Percentiles rank a stretch among this genome's conserved stretches.
Evolutionary conservation across 2,329 filamentous ascomycete genomes (phyloP).

Genomic region (Diaporthe citriasiana): DNA sequence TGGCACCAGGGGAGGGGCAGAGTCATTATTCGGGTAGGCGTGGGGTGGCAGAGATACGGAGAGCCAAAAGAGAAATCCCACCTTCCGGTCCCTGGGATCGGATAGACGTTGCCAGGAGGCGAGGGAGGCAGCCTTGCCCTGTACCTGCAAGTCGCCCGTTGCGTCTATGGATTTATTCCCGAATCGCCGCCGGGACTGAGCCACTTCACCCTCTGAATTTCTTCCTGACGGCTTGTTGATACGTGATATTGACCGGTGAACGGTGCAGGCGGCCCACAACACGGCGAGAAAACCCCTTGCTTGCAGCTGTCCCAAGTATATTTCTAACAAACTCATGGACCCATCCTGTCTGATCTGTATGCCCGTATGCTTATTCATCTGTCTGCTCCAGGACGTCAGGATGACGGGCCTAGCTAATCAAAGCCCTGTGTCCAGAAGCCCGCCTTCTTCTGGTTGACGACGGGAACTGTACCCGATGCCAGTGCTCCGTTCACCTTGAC

Average conservation of each 20-base stretch:
- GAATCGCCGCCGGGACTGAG: background rate
- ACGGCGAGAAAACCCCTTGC: background rate
- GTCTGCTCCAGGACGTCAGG: background rate
- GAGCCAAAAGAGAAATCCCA: background rate
- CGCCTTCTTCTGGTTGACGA: background rate
- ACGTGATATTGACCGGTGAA: conserved; percentile 18
- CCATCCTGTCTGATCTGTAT: background rate
- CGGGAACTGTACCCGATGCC: background rate
- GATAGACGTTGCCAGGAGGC: background rate
- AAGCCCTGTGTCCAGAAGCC: background rate
- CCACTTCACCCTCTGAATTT: background rate
- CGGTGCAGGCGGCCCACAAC: background rate
- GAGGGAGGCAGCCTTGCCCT: background rate
- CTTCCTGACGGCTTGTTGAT: background rate
- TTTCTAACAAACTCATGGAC: background rate
- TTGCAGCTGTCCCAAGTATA: background rate
- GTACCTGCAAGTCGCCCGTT: conserved; percentile 20
- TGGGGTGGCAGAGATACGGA: background rate
- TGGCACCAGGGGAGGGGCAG: background rate
- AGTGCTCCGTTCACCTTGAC: background rate
- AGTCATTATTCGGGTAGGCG: conserved; percentile 7
- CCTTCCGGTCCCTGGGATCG: background rate
- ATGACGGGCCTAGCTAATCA: background rate
- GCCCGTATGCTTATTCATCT: background rate
- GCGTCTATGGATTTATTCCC: background rate